phyloP scores from a whole-genome alignment of 2,329 filamentous ascomycete species.

The Botryotinia convoluta region DNA sequence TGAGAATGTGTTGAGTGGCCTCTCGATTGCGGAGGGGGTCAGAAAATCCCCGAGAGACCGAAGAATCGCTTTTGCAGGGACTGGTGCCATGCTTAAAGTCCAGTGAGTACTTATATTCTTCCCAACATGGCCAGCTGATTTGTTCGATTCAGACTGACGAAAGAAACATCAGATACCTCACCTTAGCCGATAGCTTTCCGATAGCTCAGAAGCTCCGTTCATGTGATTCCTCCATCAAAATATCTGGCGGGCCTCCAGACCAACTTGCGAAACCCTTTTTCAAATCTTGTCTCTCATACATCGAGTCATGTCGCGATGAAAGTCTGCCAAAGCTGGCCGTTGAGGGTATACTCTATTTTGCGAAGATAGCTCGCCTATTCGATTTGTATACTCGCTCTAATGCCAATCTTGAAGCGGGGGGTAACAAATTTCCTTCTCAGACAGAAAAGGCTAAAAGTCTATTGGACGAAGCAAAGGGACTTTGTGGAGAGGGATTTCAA shows the following conservation, averaged over 20 bases:
- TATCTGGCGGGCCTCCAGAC: constrained; percentile 22
- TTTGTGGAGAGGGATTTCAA: constrained; percentile 40
- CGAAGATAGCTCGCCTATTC: constrained; percentile 35
- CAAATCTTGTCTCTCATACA: constrained; percentile 35
- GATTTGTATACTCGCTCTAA: constrained; percentile 24
- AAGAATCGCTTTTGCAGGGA: constrained; percentile 35
- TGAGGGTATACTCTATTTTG: constrained; percentile 40
- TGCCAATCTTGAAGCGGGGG: background rate
- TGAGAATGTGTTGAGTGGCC: background rate
- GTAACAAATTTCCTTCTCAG: background rate
- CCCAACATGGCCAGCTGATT: background rate
- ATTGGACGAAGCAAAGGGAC: constrained; percentile 34
- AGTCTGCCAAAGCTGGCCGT: constrained; percentile 42
- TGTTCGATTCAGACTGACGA: background rate
- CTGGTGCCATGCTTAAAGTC: constrained; percentile 25
- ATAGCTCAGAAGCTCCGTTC: constrained; percentile 25
- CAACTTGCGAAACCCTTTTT: constrained; percentile 31
- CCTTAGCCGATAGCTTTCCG: constrained; percentile 33
- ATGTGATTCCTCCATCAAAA: constrained; percentile 18
- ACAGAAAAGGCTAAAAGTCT: constrained; percentile 24
- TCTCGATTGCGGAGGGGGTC: background rate
- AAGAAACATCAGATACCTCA: constrained; percentile 26
- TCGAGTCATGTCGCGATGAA: constrained; percentile 34
- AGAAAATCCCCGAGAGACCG: constrained; percentile 32
- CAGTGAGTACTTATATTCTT: background rate